Evolutionary conservation across 179 eudicot genomes (phyloP), one percentile per base, ranked within the genome.

Genomic region (Heliamphora pulchella): DNA sequence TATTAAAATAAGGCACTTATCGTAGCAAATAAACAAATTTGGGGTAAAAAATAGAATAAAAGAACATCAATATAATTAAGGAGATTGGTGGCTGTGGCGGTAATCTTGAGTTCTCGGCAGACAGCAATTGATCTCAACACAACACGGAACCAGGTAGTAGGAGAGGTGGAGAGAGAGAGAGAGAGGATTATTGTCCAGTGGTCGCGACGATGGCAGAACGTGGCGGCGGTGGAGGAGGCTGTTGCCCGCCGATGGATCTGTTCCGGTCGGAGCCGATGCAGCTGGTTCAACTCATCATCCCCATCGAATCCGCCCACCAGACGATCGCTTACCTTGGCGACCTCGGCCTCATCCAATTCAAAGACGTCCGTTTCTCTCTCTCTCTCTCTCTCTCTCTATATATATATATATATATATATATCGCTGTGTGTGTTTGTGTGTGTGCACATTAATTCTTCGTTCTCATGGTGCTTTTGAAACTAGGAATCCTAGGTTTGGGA

Each of bases 181-280:
- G 51, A 53, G 78, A 73, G 79, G 71, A 76, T 17, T 22, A 43
- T 41, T n/a, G 18, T 58, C 63, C 61, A 14, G 39, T 80, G 87
- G 73, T 80, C 59, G 81, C 75, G 63, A 81, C 70, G 63, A 85
- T 86, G 89, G 87, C 68, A 74, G 89, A 81, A 66, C 84, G 74
- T 43, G 69, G 73, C 11, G 75, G 84, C 1, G 85, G 83, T 11
- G 85, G 93, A 18, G 86, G 93, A 14, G 87, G 91, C 2, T 90
- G 94, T 79, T 92, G 89, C 78, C 92, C 92, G 67, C 86, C 91
- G 63, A 90, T 94, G 94, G 98, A 94, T 92, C 94, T 94, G 83
- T 50, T 92, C 83, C 86, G 97, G 68, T 92, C 98, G 11, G 95
- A 94, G 80, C 76, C 90, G 85, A 94, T 94, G 98, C 97, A 94